phyloP scores from a whole-genome alignment of 768 basidiomycete species.

The Scleroderma bovista region DNA sequence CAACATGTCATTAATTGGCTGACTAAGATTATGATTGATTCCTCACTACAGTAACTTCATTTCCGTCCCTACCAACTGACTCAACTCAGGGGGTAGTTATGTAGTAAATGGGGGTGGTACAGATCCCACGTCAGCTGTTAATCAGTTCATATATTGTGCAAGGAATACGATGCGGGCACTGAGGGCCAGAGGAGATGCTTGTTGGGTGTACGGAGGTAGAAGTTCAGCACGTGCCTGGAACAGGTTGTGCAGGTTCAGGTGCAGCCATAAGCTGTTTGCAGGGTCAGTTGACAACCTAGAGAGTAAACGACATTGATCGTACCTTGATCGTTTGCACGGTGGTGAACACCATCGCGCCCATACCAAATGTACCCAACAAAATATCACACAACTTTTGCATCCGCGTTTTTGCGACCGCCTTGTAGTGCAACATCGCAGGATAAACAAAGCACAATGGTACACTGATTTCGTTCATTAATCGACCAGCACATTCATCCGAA shows the following conservation, averaged over 20 bases:
- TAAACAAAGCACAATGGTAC: constrained; percentile 93
- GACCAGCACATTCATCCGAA: not conserved
- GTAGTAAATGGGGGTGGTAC: too few species aligned
- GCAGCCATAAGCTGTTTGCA: constrained; percentile 52
- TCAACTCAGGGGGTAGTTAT: too few species aligned
- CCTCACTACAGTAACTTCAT: not conserved
- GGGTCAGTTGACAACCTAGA: constrained; percentile 8
- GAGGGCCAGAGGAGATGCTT: too few species aligned
- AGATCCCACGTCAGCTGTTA: too few species aligned
- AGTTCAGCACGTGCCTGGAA: constrained; percentile 29
- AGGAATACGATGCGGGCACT: too few species aligned
- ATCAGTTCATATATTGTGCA: too few species aligned
- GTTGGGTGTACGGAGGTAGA: not conserved
- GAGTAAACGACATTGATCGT: constrained; percentile 16
- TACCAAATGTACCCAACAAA: constrained; percentile 69
- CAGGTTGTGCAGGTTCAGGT: constrained; percentile 36
- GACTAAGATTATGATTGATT: too few species aligned
- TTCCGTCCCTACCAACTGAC: not conserved
- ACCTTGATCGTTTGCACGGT: constrained; percentile 74
- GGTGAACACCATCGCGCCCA: constrained; percentile 69
- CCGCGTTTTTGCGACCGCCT: constrained; percentile 71
- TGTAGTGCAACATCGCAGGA: constrained; percentile 89
- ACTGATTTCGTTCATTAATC: constrained; percentile 35
- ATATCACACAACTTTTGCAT: constrained; percentile 65
- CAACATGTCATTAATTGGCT: too few species aligned